Evolutionary conservation across 2,329 filamentous ascomycete species (phyloP).

Genomic region (Knufia fluminis): DNA sequence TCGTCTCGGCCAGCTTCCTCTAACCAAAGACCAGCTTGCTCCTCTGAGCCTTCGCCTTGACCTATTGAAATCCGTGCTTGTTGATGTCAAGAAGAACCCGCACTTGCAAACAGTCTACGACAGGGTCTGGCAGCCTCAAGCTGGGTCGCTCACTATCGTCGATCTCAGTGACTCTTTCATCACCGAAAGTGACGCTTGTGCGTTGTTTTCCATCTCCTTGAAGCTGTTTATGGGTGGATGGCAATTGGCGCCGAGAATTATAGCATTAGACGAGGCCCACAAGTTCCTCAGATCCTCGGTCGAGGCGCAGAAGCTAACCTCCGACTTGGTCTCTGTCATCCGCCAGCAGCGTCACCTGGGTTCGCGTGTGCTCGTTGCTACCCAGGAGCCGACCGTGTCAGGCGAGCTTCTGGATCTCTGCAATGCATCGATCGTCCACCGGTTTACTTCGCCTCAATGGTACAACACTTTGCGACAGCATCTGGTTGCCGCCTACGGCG

Average conservation of each 20-base stretch:
- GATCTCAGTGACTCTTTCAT: slow-evolving; percentile 67
- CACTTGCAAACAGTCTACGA: not conserved
- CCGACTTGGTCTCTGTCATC: slow-evolving; percentile 53
- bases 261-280: slow-evolving; percentile 70
- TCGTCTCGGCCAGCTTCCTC: not conserved
- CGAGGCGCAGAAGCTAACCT: slow-evolving; percentile 51
- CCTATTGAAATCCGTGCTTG: slow-evolving; percentile 56
- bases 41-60: slow-evolving; percentile 53
- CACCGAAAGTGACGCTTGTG: slow-evolving; percentile 56
- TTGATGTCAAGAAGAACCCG: slow-evolving; percentile 5
- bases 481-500: slow-evolving; percentile 36
- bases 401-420: slow-evolving; percentile 61
- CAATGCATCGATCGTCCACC: slow-evolving; percentile 61
- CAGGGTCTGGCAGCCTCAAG: slow-evolving; percentile 26
- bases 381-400: slow-evolving; percentile 66
- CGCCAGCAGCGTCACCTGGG: slow-evolving; percentile 63
- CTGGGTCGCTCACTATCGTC: slow-evolving; percentile 53
- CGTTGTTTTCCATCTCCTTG: slow-evolving; percentile 64
- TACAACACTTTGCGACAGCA: slow-evolving; percentile 38
- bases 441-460: slow-evolving; percentile 61
- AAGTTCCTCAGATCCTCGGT: slow-evolving; percentile 58
- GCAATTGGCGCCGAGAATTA: slow-evolving; percentile 44
- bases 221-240: slow-evolving; percentile 54
- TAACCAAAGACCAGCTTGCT: slow-evolving; percentile 37
- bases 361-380: slow-evolving; percentile 60